Evolutionary conservation across 1,139 yeast species (phyloP), one percentile per base, ranked within the genome.

Genomic region (Candida tropicalis): DNA sequence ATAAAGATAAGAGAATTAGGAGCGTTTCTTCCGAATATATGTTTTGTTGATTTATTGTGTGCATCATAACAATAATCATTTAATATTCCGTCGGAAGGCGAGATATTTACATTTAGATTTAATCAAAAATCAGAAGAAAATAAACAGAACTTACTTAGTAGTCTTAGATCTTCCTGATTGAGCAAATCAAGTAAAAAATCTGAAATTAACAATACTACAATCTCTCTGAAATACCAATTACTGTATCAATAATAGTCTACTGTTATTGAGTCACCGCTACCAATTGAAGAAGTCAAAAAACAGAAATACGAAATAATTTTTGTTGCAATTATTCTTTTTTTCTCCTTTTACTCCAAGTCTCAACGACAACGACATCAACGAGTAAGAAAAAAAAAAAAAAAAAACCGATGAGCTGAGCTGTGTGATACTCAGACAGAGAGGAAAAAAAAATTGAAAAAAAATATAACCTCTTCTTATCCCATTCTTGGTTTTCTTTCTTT

Each of bases 361-460:
- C 33, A 15, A n/a, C 10, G 20, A 29, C 17, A n/a, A 2, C 23
- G 8, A 20, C 23, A 20, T 6, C 23, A 20, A 20, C 23, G 6
- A 9, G 23, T 6, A 6, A 20, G 8, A 20, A 20, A 20, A 20
- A 20, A 18, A 18, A 18, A 20, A 20, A 20, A 20, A 20, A 20
- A 9, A 3, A 6, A 15, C 24, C 32, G 39, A 36, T 36, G 39
- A 36, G 39, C 26, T 25, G 38, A n/a, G 18, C 3, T 22, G n/a
- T n/a, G n/a, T n/a, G n/a, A n/a, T n/a, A n/a, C 10, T 10, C 28
- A 12, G 13, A 22, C 13, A 23, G 23, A 17, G 17, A n/a, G 12
- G 20, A 10, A 20, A 12, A 33, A 33, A 33, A 33, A 33, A 2
- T 4, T 20, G 3, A 4, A 27, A 36, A 36, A 27, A 27, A 12